Evolutionary conservation across 164 flowering plant genomes (phyloP).

Genomic region (Aristolochia contorta): DNA sequence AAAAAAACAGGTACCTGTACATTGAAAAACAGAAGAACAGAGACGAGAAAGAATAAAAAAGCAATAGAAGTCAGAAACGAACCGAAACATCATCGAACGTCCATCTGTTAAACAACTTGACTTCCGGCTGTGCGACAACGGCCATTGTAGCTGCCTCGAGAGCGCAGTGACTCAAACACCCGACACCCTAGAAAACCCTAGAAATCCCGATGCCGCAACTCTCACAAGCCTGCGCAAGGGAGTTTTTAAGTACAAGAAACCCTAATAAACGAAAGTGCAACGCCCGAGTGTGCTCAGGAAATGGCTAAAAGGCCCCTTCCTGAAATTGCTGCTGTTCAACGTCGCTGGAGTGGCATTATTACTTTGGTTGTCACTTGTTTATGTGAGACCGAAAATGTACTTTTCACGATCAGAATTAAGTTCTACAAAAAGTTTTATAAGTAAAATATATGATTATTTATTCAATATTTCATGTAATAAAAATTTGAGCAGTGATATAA

Average conservation of each 20-base stretch:
- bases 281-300: no score
- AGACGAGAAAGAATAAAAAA: neutral
- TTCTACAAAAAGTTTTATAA: no score
- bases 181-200: neutral
- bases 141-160: conserved; percentile 8
- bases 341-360: no score
- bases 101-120: conserved; percentile 28
- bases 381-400: no score
- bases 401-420: no score
- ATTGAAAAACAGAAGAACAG: neutral
- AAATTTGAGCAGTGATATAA: no score
- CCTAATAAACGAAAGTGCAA: neutral
- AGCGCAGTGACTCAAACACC: neutral
- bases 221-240: neutral
- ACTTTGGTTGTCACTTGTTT: no score
- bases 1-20: neutral
- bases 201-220: neutral
- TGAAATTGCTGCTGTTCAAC: no score
- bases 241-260: neutral
- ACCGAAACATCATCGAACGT: conserved; percentile 25
- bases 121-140: conserved; percentile 16
- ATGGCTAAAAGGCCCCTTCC: no score
- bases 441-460: no score
- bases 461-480: no score
- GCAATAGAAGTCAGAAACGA: neutral